A percentile compares a stretch with the other conserved stretches of the same genome.
Evolutionary conservation across 2,329 filamentous ascomycete genomes (phyloP).

Genomic region (Aspergillus hortae): DNA sequence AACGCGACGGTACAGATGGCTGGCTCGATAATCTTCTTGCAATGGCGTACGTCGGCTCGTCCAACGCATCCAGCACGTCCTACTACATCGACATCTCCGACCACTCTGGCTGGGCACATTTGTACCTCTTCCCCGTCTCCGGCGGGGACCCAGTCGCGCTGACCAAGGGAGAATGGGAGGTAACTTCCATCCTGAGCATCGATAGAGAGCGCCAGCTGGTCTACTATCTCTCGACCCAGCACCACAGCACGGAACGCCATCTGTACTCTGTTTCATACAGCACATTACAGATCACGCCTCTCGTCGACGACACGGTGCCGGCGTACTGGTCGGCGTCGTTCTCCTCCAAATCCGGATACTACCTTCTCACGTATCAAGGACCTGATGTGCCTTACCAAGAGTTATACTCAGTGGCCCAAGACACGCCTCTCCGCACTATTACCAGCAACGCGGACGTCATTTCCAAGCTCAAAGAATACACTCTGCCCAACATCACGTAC

Average conservation of each 20-base stretch:
- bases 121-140: slow-evolving; percentile 61
- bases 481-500: slow-evolving; percentile 62
- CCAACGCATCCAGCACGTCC: slow-evolving; percentile 27
- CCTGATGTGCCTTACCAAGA: slow-evolving; percentile 68
- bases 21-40: slow-evolving; percentile 57
- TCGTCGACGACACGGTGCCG: slow-evolving; percentile 59
- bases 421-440: slow-evolving; percentile 54
- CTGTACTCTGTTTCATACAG: slow-evolving; percentile 63
- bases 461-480: slow-evolving; percentile 56
- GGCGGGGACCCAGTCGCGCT: slow-evolving; percentile 55
- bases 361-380: slow-evolving; percentile 62
- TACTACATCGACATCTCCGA: slow-evolving; percentile 68
- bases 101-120: slow-evolving; percentile 61
- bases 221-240: slow-evolving; percentile 64
- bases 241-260: slow-evolving; percentile 64
- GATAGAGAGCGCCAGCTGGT: slow-evolving; percentile 55
- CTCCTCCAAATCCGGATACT: slow-evolving; percentile 60
- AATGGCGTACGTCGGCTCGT: slow-evolving; percentile 43
- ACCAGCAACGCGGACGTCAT: slow-evolving; percentile 59
- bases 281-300: slow-evolving; percentile 50
- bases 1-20: slow-evolving; percentile 57
- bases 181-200: slow-evolving; percentile 57
- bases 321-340: slow-evolving; percentile 65
- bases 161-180: slow-evolving; percentile 66
- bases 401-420: slow-evolving; percentile 57